These are phyloP conservation scores for Dimocarpus longan DNA, from an alignment of 345 rosid species.

Conservation along the genomic window DNA sequence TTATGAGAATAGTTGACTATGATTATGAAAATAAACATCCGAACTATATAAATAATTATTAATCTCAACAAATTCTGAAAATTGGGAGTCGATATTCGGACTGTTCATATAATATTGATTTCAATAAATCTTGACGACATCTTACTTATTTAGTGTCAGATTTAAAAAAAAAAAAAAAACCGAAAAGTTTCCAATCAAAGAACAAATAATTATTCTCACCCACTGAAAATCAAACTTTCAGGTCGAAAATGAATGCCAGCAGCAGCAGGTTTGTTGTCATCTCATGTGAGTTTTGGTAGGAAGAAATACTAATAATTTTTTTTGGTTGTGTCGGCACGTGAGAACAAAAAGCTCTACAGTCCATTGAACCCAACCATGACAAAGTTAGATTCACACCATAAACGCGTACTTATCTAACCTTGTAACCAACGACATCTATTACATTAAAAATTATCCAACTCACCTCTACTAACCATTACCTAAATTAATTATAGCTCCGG, in stretches of 20 bases:
- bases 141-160: no score
- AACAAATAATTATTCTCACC: neutral
- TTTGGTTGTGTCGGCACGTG: conserved; percentile 28
- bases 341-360: conserved; percentile 26
- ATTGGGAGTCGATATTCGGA: no score
- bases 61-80: no score
- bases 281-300: neutral
- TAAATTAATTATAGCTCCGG: neutral
- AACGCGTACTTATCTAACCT: conserved; percentile 14
- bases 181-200: neutral
- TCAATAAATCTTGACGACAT: no score
- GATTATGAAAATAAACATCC: no score
- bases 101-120: no score
- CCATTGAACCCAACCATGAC: conserved; percentile 14
- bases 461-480: neutral
- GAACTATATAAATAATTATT: no score
- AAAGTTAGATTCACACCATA: conserved; percentile 21
- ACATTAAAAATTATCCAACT: conserved; percentile 15
- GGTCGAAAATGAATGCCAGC: neutral
- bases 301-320: neutral
- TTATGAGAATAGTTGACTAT: no score
- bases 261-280: conserved; percentile 2
- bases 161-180: no score
- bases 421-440: neutral
- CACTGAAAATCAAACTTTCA: neutral